Percentiles rank a stretch among this genome's conserved stretches.
These are phyloP conservation scores for Cyclotella kingstonii DNA, from an alignment of 108 stramenopile genomes.

Conservation along the genomic window DNA sequence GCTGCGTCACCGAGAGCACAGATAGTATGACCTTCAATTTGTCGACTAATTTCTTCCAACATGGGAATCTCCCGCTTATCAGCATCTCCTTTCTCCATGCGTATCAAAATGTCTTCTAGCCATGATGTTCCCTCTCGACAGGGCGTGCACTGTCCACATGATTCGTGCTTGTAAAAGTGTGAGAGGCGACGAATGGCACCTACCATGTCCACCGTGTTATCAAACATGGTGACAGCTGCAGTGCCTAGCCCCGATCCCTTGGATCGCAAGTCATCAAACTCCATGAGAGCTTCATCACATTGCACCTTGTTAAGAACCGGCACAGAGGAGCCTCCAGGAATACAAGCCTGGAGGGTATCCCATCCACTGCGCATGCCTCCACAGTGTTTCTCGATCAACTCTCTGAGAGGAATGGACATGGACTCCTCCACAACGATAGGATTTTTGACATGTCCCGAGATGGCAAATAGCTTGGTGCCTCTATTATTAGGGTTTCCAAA, in stretches of 20 bases:
- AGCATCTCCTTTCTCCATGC: slow-evolving; percentile 98
- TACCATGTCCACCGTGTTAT: slow-evolving; percentile 98
- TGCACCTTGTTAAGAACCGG: slow-evolving; percentile 95
- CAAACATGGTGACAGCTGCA: slow-evolving; percentile 99
- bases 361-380: slow-evolving; percentile 99
- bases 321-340: slow-evolving; percentile 99
- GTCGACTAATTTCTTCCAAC: slow-evolving; percentile 99
- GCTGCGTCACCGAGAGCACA: slow-evolving; percentile 99
- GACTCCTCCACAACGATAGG: slow-evolving; percentile 99
- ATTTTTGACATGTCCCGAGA: slow-evolving; percentile 99
- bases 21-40: slow-evolving; percentile 99
- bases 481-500: slow-evolving; percentile 97
- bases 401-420: slow-evolving; percentile 98
- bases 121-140: slow-evolving; percentile 97
- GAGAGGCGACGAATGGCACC: slow-evolving; percentile 98
- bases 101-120: slow-evolving; percentile 89
- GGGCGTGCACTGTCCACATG: slow-evolving; percentile 99
- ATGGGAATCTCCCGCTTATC: slow-evolving; percentile 99
- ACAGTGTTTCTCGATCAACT: slow-evolving; percentile 98
- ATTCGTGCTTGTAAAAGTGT: slow-evolving; percentile 99
- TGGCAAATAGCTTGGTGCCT: slow-evolving; percentile 98
- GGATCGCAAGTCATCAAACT: slow-evolving; percentile 97
- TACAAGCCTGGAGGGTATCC: slow-evolving; percentile 98
- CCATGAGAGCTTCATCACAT: slow-evolving; percentile 98
- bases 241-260: slow-evolving; percentile 97